These are phyloP conservation scores for Silene vulgaris DNA, from an alignment of 179 eudicot genomes.

Conservation along the genomic window DNA sequence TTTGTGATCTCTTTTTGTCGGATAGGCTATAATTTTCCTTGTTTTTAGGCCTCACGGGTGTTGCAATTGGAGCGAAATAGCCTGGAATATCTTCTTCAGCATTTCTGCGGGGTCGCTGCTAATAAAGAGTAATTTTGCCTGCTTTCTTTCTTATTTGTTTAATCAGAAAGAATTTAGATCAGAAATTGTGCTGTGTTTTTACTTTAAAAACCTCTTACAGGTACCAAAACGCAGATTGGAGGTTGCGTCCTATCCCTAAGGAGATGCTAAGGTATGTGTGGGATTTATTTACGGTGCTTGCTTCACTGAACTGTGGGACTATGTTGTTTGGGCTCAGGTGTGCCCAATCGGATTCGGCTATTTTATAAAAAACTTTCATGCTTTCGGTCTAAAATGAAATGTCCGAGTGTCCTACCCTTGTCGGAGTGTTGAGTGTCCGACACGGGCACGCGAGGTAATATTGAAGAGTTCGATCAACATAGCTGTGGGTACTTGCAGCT, in stretches of 20 bases:
- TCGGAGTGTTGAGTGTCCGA: too few relatives aligned
- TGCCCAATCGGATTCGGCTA: too few relatives aligned
- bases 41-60: constrained; percentile 76
- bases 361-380: too few relatives aligned
- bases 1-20: constrained; percentile 2
- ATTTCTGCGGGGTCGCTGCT: constrained; percentile 81
- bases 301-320: not conserved
- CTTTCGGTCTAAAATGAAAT: too few relatives aligned
- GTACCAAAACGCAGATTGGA: constrained; percentile 98
- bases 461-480: too few relatives aligned
- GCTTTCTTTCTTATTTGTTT: constrained; percentile 19
- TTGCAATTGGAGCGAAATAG: constrained; percentile 83
- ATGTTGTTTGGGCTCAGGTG: too few relatives aligned
- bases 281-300: not conserved
- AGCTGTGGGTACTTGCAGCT: too few relatives aligned
- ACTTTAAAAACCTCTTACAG: constrained; percentile 38
- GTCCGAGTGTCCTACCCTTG: too few relatives aligned
- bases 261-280: constrained; percentile 72
- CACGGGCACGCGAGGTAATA: too few relatives aligned
- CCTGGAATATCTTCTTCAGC: constrained; percentile 72
- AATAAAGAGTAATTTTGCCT: constrained; percentile 72
- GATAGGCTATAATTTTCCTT: constrained; percentile 1
- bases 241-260: constrained; percentile 82
- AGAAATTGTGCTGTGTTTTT: constrained; percentile 6
- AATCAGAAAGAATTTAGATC: not conserved